Conservation (phyloP, 257 asterid species). For the Rauvolfia tetraphylla region DNA sequence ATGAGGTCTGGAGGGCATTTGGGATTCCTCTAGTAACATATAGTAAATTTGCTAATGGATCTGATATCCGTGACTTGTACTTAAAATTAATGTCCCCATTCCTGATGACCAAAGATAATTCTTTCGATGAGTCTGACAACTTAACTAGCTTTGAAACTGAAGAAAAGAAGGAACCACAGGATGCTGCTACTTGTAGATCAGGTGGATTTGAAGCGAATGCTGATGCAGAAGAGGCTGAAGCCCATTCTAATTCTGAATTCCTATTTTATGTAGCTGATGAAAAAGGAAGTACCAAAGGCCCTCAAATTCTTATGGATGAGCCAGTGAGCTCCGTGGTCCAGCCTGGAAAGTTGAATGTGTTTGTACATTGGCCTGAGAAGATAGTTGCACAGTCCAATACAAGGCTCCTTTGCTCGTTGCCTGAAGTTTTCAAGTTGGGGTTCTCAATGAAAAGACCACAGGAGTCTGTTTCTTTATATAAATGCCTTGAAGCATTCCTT, state of each 20-base stretch:
- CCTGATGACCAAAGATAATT: constrained; percentile 40
- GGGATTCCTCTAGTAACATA: constrained; percentile 72
- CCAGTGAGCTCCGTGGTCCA: constrained; percentile 36
- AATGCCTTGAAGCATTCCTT: constrained; percentile 91
- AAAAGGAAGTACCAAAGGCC: constrained; percentile 42
- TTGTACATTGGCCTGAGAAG: constrained; percentile 71
- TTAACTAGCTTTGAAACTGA: constrained; percentile 32
- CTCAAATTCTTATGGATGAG: constrained; percentile 56
- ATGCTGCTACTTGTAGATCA: constrained; percentile 29
- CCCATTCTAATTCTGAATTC: constrained; percentile 39
- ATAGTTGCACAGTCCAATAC: constrained; percentile 43
- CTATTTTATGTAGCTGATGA: constrained; percentile 65
- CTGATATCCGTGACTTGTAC: constrained; percentile 52
- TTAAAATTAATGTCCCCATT: constrained; percentile 52
- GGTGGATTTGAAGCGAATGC: constrained; percentile 31
- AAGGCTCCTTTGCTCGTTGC: constrained; percentile 52
- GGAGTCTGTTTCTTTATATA: constrained; percentile 78
- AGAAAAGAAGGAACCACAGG: constrained; percentile 31
- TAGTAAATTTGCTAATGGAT: constrained; percentile 50
- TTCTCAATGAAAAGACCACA: constrained; percentile 61
- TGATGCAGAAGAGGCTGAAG: constrained; percentile 41
- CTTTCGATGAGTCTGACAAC: constrained; percentile 25
- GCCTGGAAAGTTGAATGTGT: constrained; percentile 52
- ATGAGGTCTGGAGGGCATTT: constrained; percentile 55
- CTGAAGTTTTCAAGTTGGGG: constrained; percentile 76